Conservation (phyloP, 495 filamentous ascomycete genomes). For the Lindgomyces ingoldianus region DNA sequence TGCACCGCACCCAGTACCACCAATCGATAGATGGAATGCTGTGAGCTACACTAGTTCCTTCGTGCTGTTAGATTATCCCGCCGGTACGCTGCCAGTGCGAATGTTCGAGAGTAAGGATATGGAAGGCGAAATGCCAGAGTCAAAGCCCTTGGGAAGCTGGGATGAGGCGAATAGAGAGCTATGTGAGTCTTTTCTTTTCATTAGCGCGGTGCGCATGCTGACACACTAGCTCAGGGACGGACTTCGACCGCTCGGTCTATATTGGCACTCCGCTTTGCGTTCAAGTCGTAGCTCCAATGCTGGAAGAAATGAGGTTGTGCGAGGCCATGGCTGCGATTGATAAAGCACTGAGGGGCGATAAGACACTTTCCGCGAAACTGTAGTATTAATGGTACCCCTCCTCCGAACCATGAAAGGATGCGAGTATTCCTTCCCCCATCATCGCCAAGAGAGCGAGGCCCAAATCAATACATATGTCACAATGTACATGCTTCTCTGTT, state of each 20-base stretch:
- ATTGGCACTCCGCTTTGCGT: slow-evolving; percentile 58
- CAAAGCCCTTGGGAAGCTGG: slow-evolving; percentile 54
- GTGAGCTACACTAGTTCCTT: slow-evolving; percentile 63
- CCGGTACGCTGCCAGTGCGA: slow-evolving; percentile 61
- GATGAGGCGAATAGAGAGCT: slow-evolving; percentile 62
- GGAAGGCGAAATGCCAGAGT: slow-evolving; percentile 48
- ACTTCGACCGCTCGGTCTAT: slow-evolving; percentile 58
- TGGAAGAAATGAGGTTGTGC: slow-evolving; percentile 59
- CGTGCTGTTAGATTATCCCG: slow-evolving; percentile 63
- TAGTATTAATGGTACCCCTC: no score
- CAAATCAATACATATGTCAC: no score
- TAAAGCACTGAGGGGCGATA: slow-evolving; percentile 31
- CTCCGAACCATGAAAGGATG: no score
- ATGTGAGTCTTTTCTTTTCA: slow-evolving; percentile 52
- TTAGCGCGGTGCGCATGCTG: background rate
- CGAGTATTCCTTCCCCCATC: no score
- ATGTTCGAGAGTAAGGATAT: slow-evolving; percentile 53
- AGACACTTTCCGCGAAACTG: slow-evolving; percentile 6
- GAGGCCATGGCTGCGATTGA: slow-evolving; percentile 56
- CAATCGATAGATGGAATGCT: slow-evolving; percentile 63
- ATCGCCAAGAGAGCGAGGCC: no score
- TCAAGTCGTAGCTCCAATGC: slow-evolving; percentile 62
- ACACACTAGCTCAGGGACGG: slow-evolving; percentile 41
- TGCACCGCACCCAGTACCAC: slow-evolving; percentile 55
- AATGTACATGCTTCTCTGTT: no score